Evolutionary conservation across 495 filamentous ascomycete species (phyloP), one percentile per base, ranked within the genome.

Genomic region (Trichocladium antarcticum): DNA sequence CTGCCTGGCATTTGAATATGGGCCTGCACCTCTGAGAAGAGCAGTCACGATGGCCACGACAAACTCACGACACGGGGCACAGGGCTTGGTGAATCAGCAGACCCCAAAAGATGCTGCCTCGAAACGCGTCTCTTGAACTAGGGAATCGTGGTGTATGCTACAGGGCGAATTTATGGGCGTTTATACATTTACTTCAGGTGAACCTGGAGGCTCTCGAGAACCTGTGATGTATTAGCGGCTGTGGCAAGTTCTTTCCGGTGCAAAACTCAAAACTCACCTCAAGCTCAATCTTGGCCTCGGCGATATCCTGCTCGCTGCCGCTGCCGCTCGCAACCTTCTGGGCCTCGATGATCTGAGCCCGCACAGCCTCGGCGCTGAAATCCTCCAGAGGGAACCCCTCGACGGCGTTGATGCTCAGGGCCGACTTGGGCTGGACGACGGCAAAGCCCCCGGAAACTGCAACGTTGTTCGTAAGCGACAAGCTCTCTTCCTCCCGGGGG

Each of bases 261-360:
- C 21, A 14, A 9, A n/a, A 39, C 6, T 29, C 5, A 4, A n/a
- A 47, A 55, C 63, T 51, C 72, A 95, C 92, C 85, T 97, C 92
- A 55, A 99, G 72, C 76, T 99, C 93, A 65, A 97, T 87, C 78
- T 92, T 96, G 49, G 92, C 92, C 79, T 97, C 92, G 48, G 89
- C 89, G 68, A 95, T 85, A 63, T 99, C 92, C 71, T 89, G 84
- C 79, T 97, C 92, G 67, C 89, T 95, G 59, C 92, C 92, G 62
- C 75, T 79, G 57, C 92, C 92, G 64, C 71, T 76, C 51, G 84
- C 87, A 68, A 97, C 84, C 81, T 95, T 96, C 73, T 94, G 85
- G 51, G 90, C 87, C 73, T 99, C 92, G 45, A 83, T 67, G 53
- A 97, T 83, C 73, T 95, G 84, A 51, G 81, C 78, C 56, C 74